phyloP scores from a whole-genome alignment of 1,284 basidiomycete species.

The Tilletia walkeri region DNA sequence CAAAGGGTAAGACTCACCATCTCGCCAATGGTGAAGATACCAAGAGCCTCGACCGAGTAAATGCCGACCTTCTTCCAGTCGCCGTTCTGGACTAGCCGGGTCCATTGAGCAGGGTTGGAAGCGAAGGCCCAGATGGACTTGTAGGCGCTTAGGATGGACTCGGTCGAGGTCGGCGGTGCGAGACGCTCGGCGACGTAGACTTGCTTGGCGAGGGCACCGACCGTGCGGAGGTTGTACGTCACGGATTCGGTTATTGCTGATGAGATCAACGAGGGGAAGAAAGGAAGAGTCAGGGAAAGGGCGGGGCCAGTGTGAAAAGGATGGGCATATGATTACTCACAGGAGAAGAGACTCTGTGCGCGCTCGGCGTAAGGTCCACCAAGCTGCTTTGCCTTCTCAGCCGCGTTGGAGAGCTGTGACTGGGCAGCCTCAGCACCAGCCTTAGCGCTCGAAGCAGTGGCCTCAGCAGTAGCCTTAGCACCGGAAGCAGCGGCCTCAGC shows the following conservation, averaged over 20 bases:
- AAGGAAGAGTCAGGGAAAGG: neutral
- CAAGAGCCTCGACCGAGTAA: slow-evolving; percentile 84
- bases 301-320: too few species aligned
- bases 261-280: neutral
- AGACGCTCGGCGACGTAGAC: slow-evolving; percentile 86
- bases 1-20: slow-evolving; percentile 35
- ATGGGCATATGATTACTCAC: slow-evolving; percentile 30
- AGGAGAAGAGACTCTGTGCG: slow-evolving; percentile 40
- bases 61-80: slow-evolving; percentile 72
- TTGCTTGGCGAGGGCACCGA: slow-evolving; percentile 80
- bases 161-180: slow-evolving; percentile 72
- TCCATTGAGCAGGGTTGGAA: slow-evolving; percentile 69
- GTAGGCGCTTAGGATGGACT: slow-evolving; percentile 70
- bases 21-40: slow-evolving; percentile 67
- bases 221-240: slow-evolving; percentile 63
- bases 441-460: neutral
- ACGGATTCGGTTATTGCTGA: slow-evolving; percentile 40
- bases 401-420: slow-evolving; percentile 4
- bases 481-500: neutral
- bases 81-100: slow-evolving; percentile 68
- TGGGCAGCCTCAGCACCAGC: neutral
- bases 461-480: neutral
- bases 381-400: slow-evolving; percentile 43
- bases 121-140: slow-evolving; percentile 70
- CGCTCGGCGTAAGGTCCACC: slow-evolving; percentile 42